A percentile compares a stretch with the other conserved stretches of the same genome.
Conservation (phyloP, 768 basidiomycete species). For the Daedaleopsis nitida region DNA sequence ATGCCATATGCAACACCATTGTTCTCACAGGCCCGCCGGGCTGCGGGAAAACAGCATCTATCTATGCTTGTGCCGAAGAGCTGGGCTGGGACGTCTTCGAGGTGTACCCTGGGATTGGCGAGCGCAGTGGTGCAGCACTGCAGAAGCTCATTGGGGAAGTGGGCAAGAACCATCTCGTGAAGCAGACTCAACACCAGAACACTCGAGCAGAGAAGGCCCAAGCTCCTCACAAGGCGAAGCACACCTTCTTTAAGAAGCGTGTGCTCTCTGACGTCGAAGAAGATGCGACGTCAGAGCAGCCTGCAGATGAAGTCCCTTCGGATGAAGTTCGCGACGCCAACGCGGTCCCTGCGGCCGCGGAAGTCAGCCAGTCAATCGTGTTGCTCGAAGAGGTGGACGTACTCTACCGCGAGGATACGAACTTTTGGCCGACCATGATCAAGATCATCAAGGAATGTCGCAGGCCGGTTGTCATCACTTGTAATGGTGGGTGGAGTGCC, state of each 20-base stretch:
- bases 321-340: background rate
- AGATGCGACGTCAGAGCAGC: background rate
- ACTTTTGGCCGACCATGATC: slow-evolving; percentile 84
- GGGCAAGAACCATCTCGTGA: slow-evolving; percentile 76
- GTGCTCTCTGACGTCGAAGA: slow-evolving; percentile 27
- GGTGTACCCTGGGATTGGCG: slow-evolving; percentile 94
- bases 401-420: slow-evolving; percentile 81
- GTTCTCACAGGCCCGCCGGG: slow-evolving; percentile 83
- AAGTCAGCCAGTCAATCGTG: slow-evolving; percentile 81
- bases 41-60: slow-evolving; percentile 87
- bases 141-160: slow-evolving; percentile 87
- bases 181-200: slow-evolving; percentile 22
- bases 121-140: slow-evolving; percentile 76
- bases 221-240: background rate
- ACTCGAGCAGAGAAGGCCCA: slow-evolving; percentile 1
- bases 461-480: slow-evolving; percentile 91
- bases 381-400: slow-evolving; percentile 96
- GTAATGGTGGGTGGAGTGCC: slow-evolving; percentile 74
- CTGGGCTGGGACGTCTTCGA: slow-evolving; percentile 97
- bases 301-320: background rate
- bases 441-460: slow-evolving; percentile 81
- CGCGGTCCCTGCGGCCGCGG: background rate
- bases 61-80: slow-evolving; percentile 93
- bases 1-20: slow-evolving; percentile 80
- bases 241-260: slow-evolving; percentile 16